Conservation (phyloP, 441 rosid genomes). For the Adansonia madagascariensis region DNA sequence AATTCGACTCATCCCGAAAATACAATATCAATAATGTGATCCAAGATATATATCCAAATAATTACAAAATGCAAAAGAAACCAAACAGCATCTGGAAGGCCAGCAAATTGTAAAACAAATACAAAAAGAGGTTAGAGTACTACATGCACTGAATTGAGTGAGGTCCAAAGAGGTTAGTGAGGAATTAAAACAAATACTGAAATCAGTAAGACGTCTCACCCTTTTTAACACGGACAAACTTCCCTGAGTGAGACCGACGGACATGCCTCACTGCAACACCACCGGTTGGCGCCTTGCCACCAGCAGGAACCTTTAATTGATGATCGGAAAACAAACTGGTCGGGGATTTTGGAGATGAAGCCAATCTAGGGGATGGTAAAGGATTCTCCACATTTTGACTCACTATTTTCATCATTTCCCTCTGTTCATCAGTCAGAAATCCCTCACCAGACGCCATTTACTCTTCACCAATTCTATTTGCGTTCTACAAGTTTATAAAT, state of each 20-base stretch:
- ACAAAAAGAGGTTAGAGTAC: background rate
- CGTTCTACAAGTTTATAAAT: slow-evolving; percentile 7
- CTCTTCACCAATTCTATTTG: slow-evolving; percentile 24
- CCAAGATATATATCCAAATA: background rate
- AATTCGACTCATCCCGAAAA: background rate
- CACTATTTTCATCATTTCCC: slow-evolving; percentile 82
- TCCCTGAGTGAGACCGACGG: slow-evolving; percentile 86
- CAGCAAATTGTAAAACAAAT: background rate
- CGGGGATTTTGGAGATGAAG: slow-evolving; percentile 76
- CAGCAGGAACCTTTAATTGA: slow-evolving; percentile 56
- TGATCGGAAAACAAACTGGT: slow-evolving; percentile 63
- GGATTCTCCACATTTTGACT: slow-evolving; percentile 52
- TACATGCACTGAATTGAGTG: background rate
- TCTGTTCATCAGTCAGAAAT: slow-evolving; percentile 81
- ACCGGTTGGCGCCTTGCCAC: slow-evolving; percentile 65
- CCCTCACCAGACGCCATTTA: slow-evolving; percentile 78
- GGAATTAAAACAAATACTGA: background rate
- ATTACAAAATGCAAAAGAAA: background rate
- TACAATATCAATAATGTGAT: background rate
- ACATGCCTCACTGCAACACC: slow-evolving; percentile 80
- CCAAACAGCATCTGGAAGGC: background rate
- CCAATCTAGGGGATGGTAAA: slow-evolving; percentile 66
- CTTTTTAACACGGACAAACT: slow-evolving; percentile 78
- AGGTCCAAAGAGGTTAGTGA: background rate
- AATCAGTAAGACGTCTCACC: slow-evolving; percentile 42